Evolutionary conservation across 345 rosid genomes (phyloP), one percentile per base, ranked within the genome.

Genomic region (Eucalyptus pauciflora): DNA sequence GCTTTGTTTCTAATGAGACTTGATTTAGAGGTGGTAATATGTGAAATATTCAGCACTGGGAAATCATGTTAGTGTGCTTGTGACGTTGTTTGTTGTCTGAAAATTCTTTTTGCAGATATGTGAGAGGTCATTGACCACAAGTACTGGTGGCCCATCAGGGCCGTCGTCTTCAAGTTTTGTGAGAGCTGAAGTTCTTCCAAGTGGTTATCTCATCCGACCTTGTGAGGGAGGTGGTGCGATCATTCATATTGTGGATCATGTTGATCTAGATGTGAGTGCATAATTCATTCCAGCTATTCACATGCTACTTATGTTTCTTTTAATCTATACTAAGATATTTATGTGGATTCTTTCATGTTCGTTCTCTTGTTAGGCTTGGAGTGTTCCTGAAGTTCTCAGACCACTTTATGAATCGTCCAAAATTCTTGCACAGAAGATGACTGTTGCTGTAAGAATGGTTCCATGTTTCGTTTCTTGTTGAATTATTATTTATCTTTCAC

Each of bases 191-290:
- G 92, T 96, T 97, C 93, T 95, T 90, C 96, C 99, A 31, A 97
- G 99, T 88, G 99, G 99, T 87, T 97, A 94, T 87, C 94, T 97
- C 50, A 94, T 96, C 89, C 97, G 99, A 76, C 96, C 99, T 69
- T 97, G 98, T 67, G 99, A 97, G 52, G 99, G 99, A 86, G 99
- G 98, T 90, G 97, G 99, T 87, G 96, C 98, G 88, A 96, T 97
- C 88, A 93, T 97, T 89, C 97, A 97, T 93, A 96, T 97, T 90
- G 99, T 97, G 56, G 99, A 97, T 93, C 99, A 97, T 92, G 94
- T 97, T 92, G 99, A 97, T 90, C 93, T 96, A 86, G 98, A 96
- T 94, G 99, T 97, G 92, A 93, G 99, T 49, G 86, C 50, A 51
- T 2, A 56, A 29, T 85, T 58, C 45, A 16, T 43, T 89, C 50